These are phyloP conservation scores for Stephania cephalantha DNA, from an alignment of 164 flowering plant genomes.

Conservation along the genomic window DNA sequence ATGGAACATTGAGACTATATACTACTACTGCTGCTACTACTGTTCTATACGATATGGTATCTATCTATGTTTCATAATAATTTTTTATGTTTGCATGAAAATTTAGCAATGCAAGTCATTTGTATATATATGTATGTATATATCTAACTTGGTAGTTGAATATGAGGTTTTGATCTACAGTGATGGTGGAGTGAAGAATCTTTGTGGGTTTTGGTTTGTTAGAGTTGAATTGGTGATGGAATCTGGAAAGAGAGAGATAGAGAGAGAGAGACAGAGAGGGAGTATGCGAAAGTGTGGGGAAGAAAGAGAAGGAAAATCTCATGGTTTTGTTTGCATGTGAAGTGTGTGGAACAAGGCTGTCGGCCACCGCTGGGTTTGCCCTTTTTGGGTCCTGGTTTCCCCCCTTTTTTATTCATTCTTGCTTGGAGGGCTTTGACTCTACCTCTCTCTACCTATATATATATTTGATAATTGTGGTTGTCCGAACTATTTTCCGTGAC, in stretches of 20 bases:
- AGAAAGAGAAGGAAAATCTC: conserved; percentile 7
- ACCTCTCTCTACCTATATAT: too few species aligned
- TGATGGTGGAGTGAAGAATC: not conserved
- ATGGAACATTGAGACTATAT: too few species aligned
- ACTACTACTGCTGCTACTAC: too few species aligned
- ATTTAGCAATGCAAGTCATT: too few species aligned
- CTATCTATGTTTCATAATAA: too few species aligned
- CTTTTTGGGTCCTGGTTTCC: conserved; percentile 14
- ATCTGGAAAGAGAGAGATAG: not conserved
- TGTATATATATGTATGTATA: too few species aligned
- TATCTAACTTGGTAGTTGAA: not conserved
- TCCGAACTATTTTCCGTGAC: too few species aligned
- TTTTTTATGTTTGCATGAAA: too few species aligned
- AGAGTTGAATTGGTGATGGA: not conserved
- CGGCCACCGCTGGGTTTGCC: conserved; percentile 37
- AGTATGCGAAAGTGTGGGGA: not conserved
- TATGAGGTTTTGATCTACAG: not conserved
- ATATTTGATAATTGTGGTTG: too few species aligned
- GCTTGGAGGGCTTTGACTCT: conserved; percentile 29
- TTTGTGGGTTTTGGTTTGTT: not conserved
- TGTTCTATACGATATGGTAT: too few species aligned
- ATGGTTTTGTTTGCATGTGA: conserved; percentile 34
- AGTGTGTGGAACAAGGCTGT: conserved; percentile 30
- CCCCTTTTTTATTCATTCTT: too few species aligned
- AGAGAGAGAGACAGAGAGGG: not conserved